phyloP scores from a whole-genome alignment of 305 asterid genomes.

The Fraxinus velutina region DNA sequence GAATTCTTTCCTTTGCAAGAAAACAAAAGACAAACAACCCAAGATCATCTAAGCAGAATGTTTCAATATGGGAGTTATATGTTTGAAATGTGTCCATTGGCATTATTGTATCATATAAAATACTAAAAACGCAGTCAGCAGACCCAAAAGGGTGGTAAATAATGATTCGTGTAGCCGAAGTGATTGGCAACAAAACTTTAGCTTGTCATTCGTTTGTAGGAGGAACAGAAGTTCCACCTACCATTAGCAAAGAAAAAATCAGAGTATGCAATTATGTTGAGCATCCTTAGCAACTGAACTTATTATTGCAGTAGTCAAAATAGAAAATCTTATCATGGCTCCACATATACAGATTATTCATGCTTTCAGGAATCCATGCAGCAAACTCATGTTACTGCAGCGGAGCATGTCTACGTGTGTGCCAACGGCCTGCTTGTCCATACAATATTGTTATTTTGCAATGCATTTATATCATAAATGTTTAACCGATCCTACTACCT shows the following conservation, averaged over 20 bases:
- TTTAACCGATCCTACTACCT: neutral
- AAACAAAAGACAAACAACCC: neutral
- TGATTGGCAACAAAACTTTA: neutral
- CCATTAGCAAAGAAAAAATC: neutral
- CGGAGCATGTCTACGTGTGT: constrained; percentile 2
- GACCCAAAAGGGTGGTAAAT: neutral
- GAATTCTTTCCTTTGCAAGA: neutral
- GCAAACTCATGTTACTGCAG: neutral
- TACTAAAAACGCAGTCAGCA: neutral
- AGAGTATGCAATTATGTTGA: neutral
- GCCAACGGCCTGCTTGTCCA: neutral
- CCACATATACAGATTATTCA: neutral
- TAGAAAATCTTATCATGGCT: neutral
- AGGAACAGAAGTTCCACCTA: neutral
- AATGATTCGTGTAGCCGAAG: neutral
- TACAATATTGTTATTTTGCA: neutral
- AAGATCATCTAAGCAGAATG: neutral
- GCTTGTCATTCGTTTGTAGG: neutral
- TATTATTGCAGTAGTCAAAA: neutral
- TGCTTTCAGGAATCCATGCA: neutral
- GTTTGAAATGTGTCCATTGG: neutral
- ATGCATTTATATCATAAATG: neutral
- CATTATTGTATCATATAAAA: neutral
- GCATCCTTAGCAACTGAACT: neutral
- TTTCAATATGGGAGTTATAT: neutral